phyloP scores from a whole-genome alignment of 192 early-diverging fungal species.

The Linnemannia zychae region DNA sequence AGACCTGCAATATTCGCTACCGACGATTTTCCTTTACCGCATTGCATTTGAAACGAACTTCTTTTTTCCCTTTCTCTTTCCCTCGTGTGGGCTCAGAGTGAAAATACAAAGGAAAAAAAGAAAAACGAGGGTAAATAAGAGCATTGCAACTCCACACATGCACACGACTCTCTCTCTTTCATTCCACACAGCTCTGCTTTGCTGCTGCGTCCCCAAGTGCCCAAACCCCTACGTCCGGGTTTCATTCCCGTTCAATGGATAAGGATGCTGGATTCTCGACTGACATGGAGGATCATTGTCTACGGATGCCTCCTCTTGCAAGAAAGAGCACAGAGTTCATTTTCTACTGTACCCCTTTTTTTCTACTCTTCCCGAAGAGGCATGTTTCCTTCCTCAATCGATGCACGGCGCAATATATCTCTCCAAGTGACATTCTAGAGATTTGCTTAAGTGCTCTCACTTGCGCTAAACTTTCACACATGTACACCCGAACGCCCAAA shows the following conservation, averaged over 20 bases:
- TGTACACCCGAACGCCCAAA: background rate
- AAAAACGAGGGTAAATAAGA: background rate
- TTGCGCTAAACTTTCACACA: background rate
- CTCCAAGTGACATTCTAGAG: background rate
- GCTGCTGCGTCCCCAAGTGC: no score
- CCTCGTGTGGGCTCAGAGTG: background rate
- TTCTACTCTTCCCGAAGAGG: background rate
- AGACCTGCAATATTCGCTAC: no score
- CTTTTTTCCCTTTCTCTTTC: background rate
- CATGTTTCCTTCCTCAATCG: background rate
- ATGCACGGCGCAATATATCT: background rate
- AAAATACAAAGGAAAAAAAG: no score
- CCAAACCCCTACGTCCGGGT: no score
- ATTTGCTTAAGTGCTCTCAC: background rate
- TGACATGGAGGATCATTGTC: no score
- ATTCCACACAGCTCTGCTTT: no score
- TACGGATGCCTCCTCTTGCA: no score
- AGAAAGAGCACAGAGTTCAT: no score
- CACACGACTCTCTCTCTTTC: background rate
- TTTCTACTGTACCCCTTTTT: background rate
- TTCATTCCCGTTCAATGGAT: no score
- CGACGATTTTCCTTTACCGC: no score
- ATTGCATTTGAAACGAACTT: no score
- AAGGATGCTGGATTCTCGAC: no score
- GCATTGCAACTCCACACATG: background rate